Evolutionary conservation across 164 flowering plant species (phyloP).

Genomic region (Akebia trifoliata): DNA sequence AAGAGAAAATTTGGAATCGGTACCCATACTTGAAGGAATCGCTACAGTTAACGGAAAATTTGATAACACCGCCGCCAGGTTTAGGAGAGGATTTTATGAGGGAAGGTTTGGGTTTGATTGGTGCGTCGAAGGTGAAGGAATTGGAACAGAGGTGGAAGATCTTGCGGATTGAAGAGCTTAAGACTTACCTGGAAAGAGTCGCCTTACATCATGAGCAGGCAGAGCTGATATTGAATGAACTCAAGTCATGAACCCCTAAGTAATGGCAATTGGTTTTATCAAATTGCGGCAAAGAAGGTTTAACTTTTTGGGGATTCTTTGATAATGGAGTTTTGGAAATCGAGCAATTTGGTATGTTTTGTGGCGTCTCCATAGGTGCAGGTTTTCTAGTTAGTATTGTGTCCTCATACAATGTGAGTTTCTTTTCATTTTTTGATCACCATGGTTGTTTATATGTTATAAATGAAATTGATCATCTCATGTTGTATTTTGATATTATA

Average conservation of each 20-base stretch:
- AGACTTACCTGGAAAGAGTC: slow-evolving; percentile 13
- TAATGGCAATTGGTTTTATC: too few species aligned
- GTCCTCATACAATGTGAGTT: too few species aligned
- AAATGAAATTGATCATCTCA: too few species aligned
- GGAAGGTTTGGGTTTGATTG: slow-evolving; percentile 17
- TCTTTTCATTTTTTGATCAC: too few species aligned
- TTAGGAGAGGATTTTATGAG: not conserved
- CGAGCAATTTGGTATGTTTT: too few species aligned
- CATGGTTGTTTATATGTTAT: too few species aligned
- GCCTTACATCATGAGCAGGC: slow-evolving; percentile 18
- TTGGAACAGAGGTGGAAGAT: slow-evolving; percentile 34
- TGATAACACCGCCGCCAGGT: not conserved
- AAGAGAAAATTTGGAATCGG: not conserved
- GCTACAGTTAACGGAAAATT: not conserved
- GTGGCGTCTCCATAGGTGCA: too few species aligned
- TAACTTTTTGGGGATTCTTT: too few species aligned
- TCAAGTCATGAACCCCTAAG: not conserved
- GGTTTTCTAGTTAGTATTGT: too few species aligned
- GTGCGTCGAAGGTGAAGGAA: slow-evolving; percentile 21
- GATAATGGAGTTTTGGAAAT: too few species aligned
- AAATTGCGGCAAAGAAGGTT: too few species aligned
- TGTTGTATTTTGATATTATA: too few species aligned
- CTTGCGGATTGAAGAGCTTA: slow-evolving; percentile 9
- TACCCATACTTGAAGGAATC: slow-evolving; percentile 2
- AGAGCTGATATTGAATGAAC: slow-evolving; percentile 11